Base-by-base conservation (phyloP, 192 early-diverging fungal species). In the Dimargaris cristalligena region DNA sequence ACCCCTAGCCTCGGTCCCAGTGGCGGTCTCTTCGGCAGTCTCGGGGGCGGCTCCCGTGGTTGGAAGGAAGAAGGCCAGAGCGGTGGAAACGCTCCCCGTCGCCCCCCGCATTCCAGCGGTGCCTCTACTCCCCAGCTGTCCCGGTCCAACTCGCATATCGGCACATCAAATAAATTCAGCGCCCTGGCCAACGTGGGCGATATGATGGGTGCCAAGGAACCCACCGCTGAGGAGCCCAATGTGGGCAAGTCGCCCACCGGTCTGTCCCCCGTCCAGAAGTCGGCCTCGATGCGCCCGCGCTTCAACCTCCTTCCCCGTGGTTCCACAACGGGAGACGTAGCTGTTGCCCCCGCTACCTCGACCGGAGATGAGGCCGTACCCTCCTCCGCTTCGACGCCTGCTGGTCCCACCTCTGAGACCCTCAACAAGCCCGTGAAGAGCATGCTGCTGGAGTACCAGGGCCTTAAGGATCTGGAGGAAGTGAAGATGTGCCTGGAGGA, bases 401-500 rank as follows among this genome's bases (percentile, higher is more conserved):
- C 54, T 44, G 71, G 63, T 30, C 62, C 65, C 9, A 61, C 63
- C 30, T 71, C 50, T 63, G 71, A 45, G 8, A 23, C 45, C 18
- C 62, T 67, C 10, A 63, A 60, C 48, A 69, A 60, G 41, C 54
- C 66, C 3, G 62, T 78, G 62, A 66, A 71, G 44, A 78, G 81
- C 46, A 72, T 80, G 45, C 52, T 86, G 26, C 64, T 73, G 48
- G 85, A 87, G 69, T 90, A 77, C 63, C 60, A 78, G 50, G 65
- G 71, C 9, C 61, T 84, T 34, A 71, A 68, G 63, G 70, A 73
- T 63, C 73, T 80, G 34, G 51, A 66, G 38, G 88, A 90, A 68
- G 65, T 88, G 32, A 62, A 78, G 45, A 67, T 70, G 49, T 81
- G 82, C 61, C 68, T 86, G 55, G 80, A 87, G 74, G 88, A 88